A percentile compares a stretch with the other conserved stretches of the same genome.
Evolutionary conservation across 768 basidiomycete genomes (phyloP).

Genomic region (Tulasnella calospora): DNA sequence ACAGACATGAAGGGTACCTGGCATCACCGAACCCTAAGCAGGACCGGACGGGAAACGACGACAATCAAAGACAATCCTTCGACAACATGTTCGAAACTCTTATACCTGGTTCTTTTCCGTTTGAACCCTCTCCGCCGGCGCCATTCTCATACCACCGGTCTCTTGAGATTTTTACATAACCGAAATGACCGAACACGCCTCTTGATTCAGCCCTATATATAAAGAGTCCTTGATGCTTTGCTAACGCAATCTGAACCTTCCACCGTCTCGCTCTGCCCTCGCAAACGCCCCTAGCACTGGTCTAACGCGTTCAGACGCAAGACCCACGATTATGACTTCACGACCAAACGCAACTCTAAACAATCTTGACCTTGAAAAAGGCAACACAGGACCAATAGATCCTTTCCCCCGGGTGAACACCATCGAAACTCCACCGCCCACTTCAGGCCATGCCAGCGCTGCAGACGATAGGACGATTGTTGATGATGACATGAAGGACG

Average conservation of each 20-base stretch:
- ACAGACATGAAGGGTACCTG: background rate
- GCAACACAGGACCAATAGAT: background rate
- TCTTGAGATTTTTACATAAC: background rate
- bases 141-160: background rate
- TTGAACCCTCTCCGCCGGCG: background rate
- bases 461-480: constrained; percentile 1
- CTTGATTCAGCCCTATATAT: background rate
- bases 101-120: background rate
- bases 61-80: background rate
- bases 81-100: background rate
- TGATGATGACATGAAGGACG: background rate
- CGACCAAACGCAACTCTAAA: background rate
- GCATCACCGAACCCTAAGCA: background rate
- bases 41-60: background rate
- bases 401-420: constrained; percentile 1
- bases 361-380: background rate
- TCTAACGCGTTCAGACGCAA: background rate
- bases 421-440: background rate
- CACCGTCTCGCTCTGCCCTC: background rate
- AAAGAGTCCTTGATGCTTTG: background rate
- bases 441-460: background rate
- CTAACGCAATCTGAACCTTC: background rate
- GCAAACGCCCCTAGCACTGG: background rate
- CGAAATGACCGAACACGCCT: background rate
- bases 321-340: background rate